Evolutionary conservation across 2,329 filamentous ascomycete genomes (phyloP).

Genomic region (Dryadomyces quercivorus): DNA sequence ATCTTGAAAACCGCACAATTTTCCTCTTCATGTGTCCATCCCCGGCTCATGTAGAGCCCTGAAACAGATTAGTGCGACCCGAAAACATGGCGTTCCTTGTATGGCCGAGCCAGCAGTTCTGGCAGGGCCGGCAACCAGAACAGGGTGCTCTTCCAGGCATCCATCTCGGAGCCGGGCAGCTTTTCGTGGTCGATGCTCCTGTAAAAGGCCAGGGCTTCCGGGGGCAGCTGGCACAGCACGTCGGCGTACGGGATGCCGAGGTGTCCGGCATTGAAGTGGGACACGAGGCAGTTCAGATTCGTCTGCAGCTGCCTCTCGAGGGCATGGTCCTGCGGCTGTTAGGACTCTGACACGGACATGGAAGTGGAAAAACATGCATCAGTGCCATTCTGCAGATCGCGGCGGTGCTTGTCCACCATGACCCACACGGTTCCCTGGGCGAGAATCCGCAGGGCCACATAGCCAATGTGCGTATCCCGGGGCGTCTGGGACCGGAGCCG

Average conservation of each 20-base stretch:
- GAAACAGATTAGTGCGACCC: no score
- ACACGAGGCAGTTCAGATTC: slow-evolving; percentile 6
- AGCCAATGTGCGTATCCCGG: slow-evolving; percentile 7
- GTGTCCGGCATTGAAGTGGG: slow-evolving; percentile 1
- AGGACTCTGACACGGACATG: no score
- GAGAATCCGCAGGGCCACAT: slow-evolving; percentile 10
- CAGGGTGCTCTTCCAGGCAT: not conserved
- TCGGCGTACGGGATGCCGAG: not conserved
- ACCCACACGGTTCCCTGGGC: slow-evolving; percentile 9
- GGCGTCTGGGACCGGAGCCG: slow-evolving; percentile 3
- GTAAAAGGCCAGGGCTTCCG: not conserved
- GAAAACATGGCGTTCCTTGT: not conserved
- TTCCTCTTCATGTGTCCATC: no score
- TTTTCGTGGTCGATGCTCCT: not conserved
- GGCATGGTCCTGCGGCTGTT: not conserved
- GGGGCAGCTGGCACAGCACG: not conserved
- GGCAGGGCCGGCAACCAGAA: slow-evolving; percentile 8
- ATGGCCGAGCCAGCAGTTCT: not conserved
- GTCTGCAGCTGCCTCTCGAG: slow-evolving; percentile 7
- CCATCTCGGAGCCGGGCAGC: not conserved
- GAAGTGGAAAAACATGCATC: no score
- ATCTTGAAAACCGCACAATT: no score
- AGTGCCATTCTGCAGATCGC: slow-evolving; percentile 9
- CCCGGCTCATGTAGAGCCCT: no score
- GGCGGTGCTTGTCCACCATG: slow-evolving; percentile 11